Base-by-base conservation (phyloP, 2,329 filamentous ascomycete species). In the Ophiocordyceps camponoti-saundersi region DNA sequence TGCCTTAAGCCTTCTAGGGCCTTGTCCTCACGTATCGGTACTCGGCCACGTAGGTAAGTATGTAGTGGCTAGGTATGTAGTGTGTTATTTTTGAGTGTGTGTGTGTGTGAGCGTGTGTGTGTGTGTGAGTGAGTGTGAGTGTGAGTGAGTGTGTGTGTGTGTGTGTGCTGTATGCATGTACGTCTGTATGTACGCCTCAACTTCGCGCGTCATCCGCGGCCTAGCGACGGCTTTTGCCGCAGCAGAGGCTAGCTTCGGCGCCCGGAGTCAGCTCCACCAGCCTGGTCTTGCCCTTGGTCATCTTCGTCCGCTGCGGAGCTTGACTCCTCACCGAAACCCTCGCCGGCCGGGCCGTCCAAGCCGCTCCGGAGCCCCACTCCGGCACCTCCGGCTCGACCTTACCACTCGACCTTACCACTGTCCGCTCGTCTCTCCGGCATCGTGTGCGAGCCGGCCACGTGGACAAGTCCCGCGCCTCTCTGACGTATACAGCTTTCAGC, bases 401-500 rank as follows among this genome's bases (percentile, higher is more conserved):
- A 22, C 39, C 11, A 10, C 18, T 21, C 39, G n/a, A 21, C 6
- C 39, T 3, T 8, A 18, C 10, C 13, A 16, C 36, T 40, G 16
- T 23, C 20, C 40, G 40, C 3, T 16, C 10, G 8, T 15, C 20
- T 6, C 40, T 42, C 40, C 20, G 40, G 20, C 39, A 23, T 40
- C 41, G 42, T 18, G 16, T 30, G 21, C 30, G 44, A 21, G 8
- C 46, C 47, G 36, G 47, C 47, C 47, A 48, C 47, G 47, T 48
- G 47, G 47, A 40, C 41, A 32, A 34, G 44, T 8, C 40, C 36
- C 47, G 34, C 42, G 44, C 47, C 16, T 20, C 44, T 32, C 34
- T 42, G 44, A 48, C 44, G 41, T 41, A 39, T 29, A 26, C 23
- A 22, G 21, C 30, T 34, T 15, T 13, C 6, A 32, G 30, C 10